Evolutionary conservation across 208 protist genomes (phyloP), one percentile per base, ranked within the genome.

Genomic region (Angomonas deanei): DNA sequence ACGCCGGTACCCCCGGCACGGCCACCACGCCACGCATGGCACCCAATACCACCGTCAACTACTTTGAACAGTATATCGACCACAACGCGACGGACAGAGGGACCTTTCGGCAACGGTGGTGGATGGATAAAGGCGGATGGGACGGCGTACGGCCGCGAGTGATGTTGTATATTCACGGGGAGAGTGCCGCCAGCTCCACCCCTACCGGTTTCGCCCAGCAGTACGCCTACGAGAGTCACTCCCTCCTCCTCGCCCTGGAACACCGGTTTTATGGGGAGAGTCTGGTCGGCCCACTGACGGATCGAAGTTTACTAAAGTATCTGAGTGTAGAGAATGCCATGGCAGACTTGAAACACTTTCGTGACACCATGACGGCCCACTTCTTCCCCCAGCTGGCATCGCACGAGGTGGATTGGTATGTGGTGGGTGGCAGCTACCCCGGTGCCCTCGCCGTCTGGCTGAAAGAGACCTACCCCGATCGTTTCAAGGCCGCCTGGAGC

Each of bases 251-350:
- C 31, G 55, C 64, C 15, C 66, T 84, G 17, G 78, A 85, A 66
- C 78, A 85, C 66, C 78, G 78, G 57, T 85, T 69, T 47, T 85
- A 85, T 56, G 78, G 78, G n/a, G 69, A 81, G 24, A 76, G 70
- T 54, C 19, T 82, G 52, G 70, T 75, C 3, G 70, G 62, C 13
- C 60, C 68, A 2, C 69, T 78, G 17, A 75, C 68, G 11, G 55
- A 78, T 39, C 49, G 62, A 0, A 55, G 32, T 2, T 57, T 67
- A 26, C 55, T 79, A 21, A 28, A 56, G 50, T 66, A 74, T 13
- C 64, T 85, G 38, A 70, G 49, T 3, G 68, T 76, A 33, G 69
- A 78, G 42, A 75, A 85, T 13, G 78, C 68, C 17, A 50, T 85
- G 21, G 63, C 66, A 3, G 78, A 85, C 32, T 48, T 80, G 4